Percentiles rank a stretch among this genome's conserved stretches.
Conservation (phyloP, 768 basidiomycete species). For the Suillus ampliporus region DNA sequence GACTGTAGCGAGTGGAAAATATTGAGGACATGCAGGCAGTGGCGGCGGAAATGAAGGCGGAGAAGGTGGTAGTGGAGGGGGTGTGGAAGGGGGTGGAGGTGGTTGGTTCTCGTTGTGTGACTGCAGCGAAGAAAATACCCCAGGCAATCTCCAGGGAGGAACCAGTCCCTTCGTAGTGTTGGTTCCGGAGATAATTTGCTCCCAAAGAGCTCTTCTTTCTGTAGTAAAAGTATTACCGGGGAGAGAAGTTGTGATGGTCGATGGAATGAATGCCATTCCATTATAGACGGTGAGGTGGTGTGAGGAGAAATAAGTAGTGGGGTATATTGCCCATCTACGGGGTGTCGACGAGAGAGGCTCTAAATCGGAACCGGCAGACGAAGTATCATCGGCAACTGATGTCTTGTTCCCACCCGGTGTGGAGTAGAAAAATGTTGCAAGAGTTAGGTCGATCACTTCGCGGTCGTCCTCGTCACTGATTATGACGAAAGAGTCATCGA, state of each 20-base stretch:
- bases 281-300: constrained; percentile 58
- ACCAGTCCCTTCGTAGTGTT: constrained; percentile 3
- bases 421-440: neutral
- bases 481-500: constrained; percentile 39
- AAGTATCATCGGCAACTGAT: constrained; percentile 1
- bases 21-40: neutral
- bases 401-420: neutral
- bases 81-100: constrained; percentile 40
- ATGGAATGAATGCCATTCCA: constrained; percentile 44
- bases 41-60: constrained; percentile 26
- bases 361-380: constrained; percentile 6
- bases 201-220: constrained; percentile 49
- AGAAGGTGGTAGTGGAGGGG: constrained; percentile 39
- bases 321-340: constrained; percentile 68
- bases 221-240: constrained; percentile 39
- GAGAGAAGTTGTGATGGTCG: constrained; percentile 25
- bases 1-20: neutral
- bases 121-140: constrained; percentile 26
- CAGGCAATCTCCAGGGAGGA: constrained; percentile 32
- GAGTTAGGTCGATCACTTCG: constrained; percentile 41
- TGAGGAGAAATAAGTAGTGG: constrained; percentile 62
- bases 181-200: constrained; percentile 36
- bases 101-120: constrained; percentile 19
- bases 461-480: constrained; percentile 44
- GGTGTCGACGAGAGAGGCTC: constrained; percentile 2